A percentile compares a stretch with the other conserved stretches of the same genome.
These are phyloP conservation scores for Metschnikowia santaceciliae DNA, from an alignment of 805 yeast species.

Conservation along the genomic window DNA sequence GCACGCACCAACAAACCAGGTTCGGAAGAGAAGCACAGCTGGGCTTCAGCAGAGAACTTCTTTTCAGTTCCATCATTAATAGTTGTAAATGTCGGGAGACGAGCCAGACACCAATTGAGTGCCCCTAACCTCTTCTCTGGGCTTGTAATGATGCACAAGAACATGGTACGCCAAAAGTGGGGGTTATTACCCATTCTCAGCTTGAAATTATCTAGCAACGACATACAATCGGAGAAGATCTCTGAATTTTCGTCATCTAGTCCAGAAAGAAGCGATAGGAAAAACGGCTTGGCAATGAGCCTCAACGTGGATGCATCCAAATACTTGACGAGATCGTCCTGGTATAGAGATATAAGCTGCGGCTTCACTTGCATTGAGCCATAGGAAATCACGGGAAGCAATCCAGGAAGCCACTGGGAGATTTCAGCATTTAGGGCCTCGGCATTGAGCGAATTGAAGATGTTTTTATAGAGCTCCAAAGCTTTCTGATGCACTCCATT, in stretches of 20 bases:
- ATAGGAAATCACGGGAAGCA: constrained; percentile 83
- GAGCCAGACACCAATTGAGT: constrained; percentile 63
- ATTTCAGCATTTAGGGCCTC: constrained; percentile 53
- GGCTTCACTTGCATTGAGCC: constrained; percentile 90
- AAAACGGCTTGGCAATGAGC: constrained; percentile 59
- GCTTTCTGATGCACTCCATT: constrained; percentile 95
- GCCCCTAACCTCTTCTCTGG: constrained; percentile 84
- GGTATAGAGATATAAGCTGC: constrained; percentile 60
- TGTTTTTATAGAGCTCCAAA: constrained; percentile 65
- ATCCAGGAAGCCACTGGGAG: constrained; percentile 86
- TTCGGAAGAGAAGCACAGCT: constrained; percentile 65
- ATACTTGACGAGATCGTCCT: constrained; percentile 44
- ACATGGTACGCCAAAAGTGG: constrained; percentile 84
- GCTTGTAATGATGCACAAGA: constrained; percentile 68
- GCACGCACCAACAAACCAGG: constrained; percentile 77
- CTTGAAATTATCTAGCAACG: constrained; percentile 58
- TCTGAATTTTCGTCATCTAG: constrained; percentile 92
- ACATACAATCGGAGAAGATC: constrained; percentile 58
- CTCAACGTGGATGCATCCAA: constrained; percentile 39
- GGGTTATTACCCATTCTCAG: constrained; percentile 56
- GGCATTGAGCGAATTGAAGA: constrained; percentile 61
- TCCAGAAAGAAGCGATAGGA: constrained; percentile 77
- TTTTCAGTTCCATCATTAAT: constrained; percentile 19
- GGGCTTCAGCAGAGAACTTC: constrained; percentile 29
- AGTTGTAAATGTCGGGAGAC: constrained; percentile 58